Conservation (phyloP, 305 asterid species). For the Solanum aculeatissimum region DNA sequence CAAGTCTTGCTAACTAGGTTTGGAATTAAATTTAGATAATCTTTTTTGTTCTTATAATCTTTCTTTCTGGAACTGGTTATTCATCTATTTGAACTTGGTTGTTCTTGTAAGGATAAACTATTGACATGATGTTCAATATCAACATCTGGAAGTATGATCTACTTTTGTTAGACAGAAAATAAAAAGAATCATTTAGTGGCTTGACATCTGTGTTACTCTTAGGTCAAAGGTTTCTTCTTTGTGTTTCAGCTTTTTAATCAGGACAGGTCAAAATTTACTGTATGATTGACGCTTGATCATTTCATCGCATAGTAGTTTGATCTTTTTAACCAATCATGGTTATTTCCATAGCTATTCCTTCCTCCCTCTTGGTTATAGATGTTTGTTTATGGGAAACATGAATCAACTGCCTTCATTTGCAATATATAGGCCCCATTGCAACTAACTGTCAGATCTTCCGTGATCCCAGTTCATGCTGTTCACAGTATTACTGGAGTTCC, state of each 20-base stretch:
- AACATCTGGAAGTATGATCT: conserved; percentile 1
- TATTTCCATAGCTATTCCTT: background rate
- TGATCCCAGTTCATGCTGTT: background rate
- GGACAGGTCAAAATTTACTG: background rate
- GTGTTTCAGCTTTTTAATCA: background rate
- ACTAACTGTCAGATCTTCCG: background rate
- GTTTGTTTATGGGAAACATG: background rate
- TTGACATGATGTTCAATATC: background rate
- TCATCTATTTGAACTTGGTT: background rate
- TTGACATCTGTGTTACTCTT: background rate
- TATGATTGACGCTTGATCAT: background rate
- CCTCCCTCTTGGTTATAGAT: background rate
- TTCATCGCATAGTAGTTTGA: background rate
- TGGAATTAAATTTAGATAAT: background rate
- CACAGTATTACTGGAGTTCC: background rate
- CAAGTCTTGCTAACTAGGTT: background rate
- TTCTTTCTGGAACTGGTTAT: background rate
- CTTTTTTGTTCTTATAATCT: background rate
- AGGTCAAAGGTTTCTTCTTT: background rate
- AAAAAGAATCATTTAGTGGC: background rate
- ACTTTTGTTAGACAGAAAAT: background rate
- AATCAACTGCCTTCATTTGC: background rate
- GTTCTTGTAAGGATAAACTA: background rate
- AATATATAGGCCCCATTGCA: background rate
- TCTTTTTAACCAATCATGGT: background rate